Base-by-base conservation (phyloP, 805 yeast species). In the Kuraishia borneana region DNA sequence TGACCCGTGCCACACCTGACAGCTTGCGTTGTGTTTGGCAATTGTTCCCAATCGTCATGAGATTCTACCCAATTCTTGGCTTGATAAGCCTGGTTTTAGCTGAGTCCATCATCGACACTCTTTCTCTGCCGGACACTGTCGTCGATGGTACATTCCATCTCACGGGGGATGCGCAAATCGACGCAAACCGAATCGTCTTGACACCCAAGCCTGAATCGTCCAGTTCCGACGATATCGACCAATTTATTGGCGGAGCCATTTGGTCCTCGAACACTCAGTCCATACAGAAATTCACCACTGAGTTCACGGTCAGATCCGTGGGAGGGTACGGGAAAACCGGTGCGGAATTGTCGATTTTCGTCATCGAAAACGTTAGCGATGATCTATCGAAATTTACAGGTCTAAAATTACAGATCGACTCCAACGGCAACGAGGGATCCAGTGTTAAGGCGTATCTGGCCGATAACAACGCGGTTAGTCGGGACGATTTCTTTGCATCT, bases 341-440 rank as follows among this genome's bases (percentile, higher is more conserved):
- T 10, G 73, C 81, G 44, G 84, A 84, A 1, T 45, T 77, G 18
- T 60, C 81, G 1, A 53, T 80, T 31, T 76, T 78, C 70, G 51
- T 76, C 22, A 46, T 71, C n/a, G 61, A 61, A 23, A 47, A 51
- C 10, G 41, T 41, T 8, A 39, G 41, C 3, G 38, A 40, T 9
- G 51, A 56, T 1, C 35, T 39, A 35, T 34, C 27, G 17, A 33
- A 14, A 16, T 82, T 60, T 44, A 77, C 74, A 43, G 94, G 94
- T 17, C 56, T 82, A 33, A 79, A 76, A 39, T 50, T 82, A 6
- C 51, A 73, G 30, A 53, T 79, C 31, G 82, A 78, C 47, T 63
- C 65, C 29, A 59, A 66, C 34, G 65, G 68, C 16, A 50, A 50
- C 4, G 41, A 55, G 18, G 68, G 73, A 3, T 56, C 69, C 3